Percentiles rank a stretch among this genome's conserved stretches.
Conservation (phyloP, 129 eudicot genomes). For the Artemisia tridentata region DNA sequence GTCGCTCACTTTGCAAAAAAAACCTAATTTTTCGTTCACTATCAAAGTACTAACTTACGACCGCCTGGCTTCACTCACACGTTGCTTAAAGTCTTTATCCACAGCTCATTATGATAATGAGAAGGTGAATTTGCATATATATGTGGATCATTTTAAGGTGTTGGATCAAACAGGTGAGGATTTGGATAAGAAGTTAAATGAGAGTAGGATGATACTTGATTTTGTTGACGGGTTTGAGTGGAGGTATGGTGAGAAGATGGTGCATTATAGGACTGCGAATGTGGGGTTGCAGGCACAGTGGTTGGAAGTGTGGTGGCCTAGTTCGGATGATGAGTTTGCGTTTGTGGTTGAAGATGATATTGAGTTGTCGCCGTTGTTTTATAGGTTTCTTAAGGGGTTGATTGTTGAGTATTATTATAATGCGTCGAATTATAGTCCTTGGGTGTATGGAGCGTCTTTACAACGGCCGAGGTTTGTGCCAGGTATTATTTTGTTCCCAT, state of each 20-base stretch:
- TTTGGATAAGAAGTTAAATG: constrained; percentile 50
- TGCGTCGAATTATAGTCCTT: constrained; percentile 65
- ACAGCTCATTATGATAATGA: constrained; percentile 58
- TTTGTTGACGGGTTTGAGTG: constrained; percentile 83
- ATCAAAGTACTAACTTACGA: constrained; percentile 79
- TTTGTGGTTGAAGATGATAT: constrained; percentile 96
- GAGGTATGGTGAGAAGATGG: constrained; percentile 75
- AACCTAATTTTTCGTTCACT: constrained; percentile 50
- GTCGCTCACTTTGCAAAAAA: constrained; percentile 7
- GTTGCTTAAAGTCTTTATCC: constrained; percentile 74
- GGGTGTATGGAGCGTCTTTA: constrained; percentile 82
- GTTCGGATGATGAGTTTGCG: constrained; percentile 71
- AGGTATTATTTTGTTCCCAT: constrained; percentile 47
- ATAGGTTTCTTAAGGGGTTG: constrained; percentile 58
- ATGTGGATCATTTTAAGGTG: constrained; percentile 65
- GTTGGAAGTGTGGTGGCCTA: constrained; percentile 98
- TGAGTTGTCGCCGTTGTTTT: constrained; percentile 81
- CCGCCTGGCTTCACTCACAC: constrained; percentile 78
- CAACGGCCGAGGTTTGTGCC: constrained; percentile 97
- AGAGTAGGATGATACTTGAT: constrained; percentile 55
- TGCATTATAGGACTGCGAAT: constrained; percentile 77
- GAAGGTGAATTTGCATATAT: constrained; percentile 69
- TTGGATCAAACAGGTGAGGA: constrained; percentile 32
- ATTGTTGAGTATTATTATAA: constrained; percentile 68
- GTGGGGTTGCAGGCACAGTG: constrained; percentile 96